Evolutionary conservation across 2,329 filamentous ascomycete genomes (phyloP).

Genomic region (Hansfordia pulvinata): DNA sequence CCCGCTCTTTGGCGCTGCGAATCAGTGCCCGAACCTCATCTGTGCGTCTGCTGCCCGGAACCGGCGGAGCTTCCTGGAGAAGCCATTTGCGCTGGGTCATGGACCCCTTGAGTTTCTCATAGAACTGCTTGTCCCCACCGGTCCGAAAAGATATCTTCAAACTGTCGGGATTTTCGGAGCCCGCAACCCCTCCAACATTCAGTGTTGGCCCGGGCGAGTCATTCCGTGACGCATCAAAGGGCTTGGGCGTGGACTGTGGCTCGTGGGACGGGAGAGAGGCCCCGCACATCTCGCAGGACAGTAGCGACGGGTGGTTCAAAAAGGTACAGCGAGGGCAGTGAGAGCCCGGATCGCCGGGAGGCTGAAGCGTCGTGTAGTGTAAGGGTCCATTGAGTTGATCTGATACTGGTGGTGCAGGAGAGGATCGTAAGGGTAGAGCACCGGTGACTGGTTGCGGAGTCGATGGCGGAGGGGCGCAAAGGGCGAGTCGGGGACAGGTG

Average conservation of each 20-base stretch:
- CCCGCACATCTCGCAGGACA: slow-evolving; percentile 83
- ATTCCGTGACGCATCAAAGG: slow-evolving; percentile 33
- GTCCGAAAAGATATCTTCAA: slow-evolving; percentile 86
- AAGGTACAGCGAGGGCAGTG: slow-evolving; percentile 87
- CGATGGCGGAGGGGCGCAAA: too few relatives aligned
- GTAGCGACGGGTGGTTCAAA: slow-evolving; percentile 75
- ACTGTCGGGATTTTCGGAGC: slow-evolving; percentile 50
- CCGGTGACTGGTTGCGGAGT: too few relatives aligned
- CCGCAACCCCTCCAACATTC: slow-evolving; percentile 20
- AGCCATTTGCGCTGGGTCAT: slow-evolving; percentile 94
- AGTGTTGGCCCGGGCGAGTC: slow-evolving; percentile 71
- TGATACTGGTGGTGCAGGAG: too few relatives aligned
- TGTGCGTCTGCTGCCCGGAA: slow-evolving; percentile 42
- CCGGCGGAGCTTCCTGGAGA: slow-evolving; percentile 74
- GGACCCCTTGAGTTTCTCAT: slow-evolving; percentile 75
- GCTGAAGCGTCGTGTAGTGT: too few relatives aligned
- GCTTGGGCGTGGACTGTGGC: slow-evolving; percentile 19
- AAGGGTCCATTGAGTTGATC: too few relatives aligned
- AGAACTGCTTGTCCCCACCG: slow-evolving; percentile 81
- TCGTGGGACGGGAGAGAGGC: slow-evolving; percentile 52
- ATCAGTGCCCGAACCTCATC: slow-evolving; percentile 21
- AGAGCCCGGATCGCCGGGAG: too few relatives aligned
- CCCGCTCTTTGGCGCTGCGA: slow-evolving; percentile 11
- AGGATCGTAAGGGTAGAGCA: too few relatives aligned
- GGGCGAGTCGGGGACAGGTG: too few relatives aligned